phyloP scores from a whole-genome alignment of 108 stramenopile genomes.

The Cyclotella distinguenda region DNA sequence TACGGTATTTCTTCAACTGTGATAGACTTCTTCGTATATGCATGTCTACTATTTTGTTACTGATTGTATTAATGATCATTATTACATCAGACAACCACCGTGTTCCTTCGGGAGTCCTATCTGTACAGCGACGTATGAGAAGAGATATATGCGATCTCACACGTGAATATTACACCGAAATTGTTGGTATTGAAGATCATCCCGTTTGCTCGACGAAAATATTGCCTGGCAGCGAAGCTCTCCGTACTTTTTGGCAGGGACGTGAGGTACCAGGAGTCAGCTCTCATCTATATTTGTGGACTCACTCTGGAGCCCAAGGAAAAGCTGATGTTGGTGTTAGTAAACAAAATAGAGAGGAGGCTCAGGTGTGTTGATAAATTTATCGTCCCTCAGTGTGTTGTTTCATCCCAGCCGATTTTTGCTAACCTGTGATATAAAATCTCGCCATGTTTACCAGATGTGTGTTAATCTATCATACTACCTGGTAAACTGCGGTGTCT shows the following conservation, averaged over 20 bases:
- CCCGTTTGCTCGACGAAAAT: constrained; percentile 13
- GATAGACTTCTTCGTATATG: too few relatives aligned
- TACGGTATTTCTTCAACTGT: background rate
- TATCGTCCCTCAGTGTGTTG: background rate
- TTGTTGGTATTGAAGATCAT: constrained; percentile 45
- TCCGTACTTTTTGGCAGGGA: constrained; percentile 13
- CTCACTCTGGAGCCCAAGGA: constrained; percentile 31
- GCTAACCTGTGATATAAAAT: background rate
- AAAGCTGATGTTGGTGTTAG: constrained; percentile 21
- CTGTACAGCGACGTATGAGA: constrained; percentile 51
- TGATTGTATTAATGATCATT: too few relatives aligned
- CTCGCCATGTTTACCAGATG: background rate
- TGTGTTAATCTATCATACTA: constrained; percentile 38
- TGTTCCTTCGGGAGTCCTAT: constrained; percentile 43
- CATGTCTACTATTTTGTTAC: too few relatives aligned
- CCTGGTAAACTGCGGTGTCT: constrained; percentile 42
- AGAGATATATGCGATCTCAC: constrained; percentile 48
- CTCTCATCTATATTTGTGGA: constrained; percentile 47
- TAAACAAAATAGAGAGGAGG: constrained; percentile 28
- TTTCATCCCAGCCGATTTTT: background rate
- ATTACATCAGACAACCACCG: constrained; percentile 13
- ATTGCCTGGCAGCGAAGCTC: constrained; percentile 8
- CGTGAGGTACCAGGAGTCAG: constrained; percentile 42
- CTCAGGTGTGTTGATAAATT: constrained; percentile 17
- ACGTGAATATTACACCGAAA: constrained; percentile 36